These are phyloP conservation scores for Pythium brachiatum DNA, from an alignment of 352 stramenopile species.

Conservation along the genomic window DNA sequence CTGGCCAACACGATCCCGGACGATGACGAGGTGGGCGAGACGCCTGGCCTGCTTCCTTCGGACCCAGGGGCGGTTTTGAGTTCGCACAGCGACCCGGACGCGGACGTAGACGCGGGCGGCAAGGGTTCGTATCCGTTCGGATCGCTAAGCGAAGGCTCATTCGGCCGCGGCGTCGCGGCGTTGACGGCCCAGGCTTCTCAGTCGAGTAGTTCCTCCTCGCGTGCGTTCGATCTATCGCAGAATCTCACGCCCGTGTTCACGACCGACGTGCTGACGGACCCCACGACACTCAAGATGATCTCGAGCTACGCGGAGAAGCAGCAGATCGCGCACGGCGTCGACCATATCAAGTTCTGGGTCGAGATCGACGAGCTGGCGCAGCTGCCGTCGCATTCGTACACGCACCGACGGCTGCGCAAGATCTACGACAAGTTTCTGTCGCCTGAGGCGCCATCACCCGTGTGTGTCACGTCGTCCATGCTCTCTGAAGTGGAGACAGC, in stretches of 20 bases:
- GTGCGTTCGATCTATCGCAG: slow-evolving; percentile 55
- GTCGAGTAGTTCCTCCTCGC: slow-evolving; percentile 6
- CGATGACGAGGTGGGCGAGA: too few relatives aligned
- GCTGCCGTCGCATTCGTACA: slow-evolving; percentile 78
- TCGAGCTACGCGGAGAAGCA: slow-evolving; percentile 53
- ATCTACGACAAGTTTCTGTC: slow-evolving; percentile 89
- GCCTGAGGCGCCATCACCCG: slow-evolving; percentile 57
- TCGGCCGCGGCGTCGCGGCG: background rate
- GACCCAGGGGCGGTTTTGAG: background rate
- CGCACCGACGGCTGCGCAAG: slow-evolving; percentile 69
- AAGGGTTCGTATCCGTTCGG: background rate
- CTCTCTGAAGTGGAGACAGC: slow-evolving; percentile 60
- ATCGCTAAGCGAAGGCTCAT: slow-evolving; percentile 13
- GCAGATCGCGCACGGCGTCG: slow-evolving; percentile 51
- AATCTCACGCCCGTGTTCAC: slow-evolving; percentile 78
- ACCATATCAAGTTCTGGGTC: slow-evolving; percentile 79
- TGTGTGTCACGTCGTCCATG: slow-evolving; percentile 74
- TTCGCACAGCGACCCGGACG: background rate
- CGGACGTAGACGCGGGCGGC: background rate
- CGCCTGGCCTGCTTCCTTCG: too few relatives aligned
- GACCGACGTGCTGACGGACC: slow-evolving; percentile 74
- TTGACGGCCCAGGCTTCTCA: background rate
- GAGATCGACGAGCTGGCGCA: slow-evolving; percentile 76
- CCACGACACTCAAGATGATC: slow-evolving; percentile 72
- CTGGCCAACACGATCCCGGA: slow-evolving; percentile 14